These are phyloP conservation scores for Lactarius hengduanensis DNA, from an alignment of 768 basidiomycete genomes.

Conservation along the genomic window DNA sequence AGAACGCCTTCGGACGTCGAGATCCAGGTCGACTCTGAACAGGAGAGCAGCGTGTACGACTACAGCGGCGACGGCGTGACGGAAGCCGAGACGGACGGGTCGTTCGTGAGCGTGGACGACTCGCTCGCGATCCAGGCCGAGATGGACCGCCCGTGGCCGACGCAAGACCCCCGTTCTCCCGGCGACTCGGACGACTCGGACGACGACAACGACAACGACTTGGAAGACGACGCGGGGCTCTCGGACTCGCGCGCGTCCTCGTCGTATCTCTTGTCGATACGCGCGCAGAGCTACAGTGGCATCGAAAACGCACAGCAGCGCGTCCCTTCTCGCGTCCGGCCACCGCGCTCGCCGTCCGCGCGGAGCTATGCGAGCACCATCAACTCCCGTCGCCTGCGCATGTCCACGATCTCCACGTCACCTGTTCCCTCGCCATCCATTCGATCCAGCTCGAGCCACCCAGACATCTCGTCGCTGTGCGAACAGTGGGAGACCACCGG, in stretches of 20 bases:
- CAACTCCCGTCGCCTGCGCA: constrained; percentile 37
- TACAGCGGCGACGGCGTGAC: constrained; percentile 5
- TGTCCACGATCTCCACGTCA: constrained; percentile 34
- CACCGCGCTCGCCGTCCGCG: constrained; percentile 8
- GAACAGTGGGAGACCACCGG: constrained; percentile 56
- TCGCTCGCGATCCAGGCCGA: constrained; percentile 6
- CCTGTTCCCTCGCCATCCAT: constrained; percentile 50
- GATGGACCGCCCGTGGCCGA: constrained; percentile 7
- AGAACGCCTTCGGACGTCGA: constrained; percentile 33
- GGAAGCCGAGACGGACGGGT: constrained; percentile 25
- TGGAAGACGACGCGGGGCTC: neutral
- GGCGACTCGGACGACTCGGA: constrained; percentile 12
- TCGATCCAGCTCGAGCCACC: constrained; percentile 49
- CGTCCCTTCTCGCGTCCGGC: neutral
- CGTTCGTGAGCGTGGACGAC: constrained; percentile 24
- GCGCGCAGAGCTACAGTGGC: constrained; percentile 16
- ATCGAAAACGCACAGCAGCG: constrained; percentile 11
- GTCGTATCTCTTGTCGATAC: constrained; percentile 3
- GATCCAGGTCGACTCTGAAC: constrained; percentile 15
- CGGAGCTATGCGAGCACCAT: constrained; percentile 16
- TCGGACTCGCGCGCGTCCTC: constrained; percentile 5
- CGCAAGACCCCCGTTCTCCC: neutral
- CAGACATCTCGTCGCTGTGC: constrained; percentile 58
- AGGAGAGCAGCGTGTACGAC: constrained; percentile 3
- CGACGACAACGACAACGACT: neutral